Evolutionary conservation across 2,329 filamentous ascomycete species (phyloP).

Genomic region (Fusarium heterosporum): DNA sequence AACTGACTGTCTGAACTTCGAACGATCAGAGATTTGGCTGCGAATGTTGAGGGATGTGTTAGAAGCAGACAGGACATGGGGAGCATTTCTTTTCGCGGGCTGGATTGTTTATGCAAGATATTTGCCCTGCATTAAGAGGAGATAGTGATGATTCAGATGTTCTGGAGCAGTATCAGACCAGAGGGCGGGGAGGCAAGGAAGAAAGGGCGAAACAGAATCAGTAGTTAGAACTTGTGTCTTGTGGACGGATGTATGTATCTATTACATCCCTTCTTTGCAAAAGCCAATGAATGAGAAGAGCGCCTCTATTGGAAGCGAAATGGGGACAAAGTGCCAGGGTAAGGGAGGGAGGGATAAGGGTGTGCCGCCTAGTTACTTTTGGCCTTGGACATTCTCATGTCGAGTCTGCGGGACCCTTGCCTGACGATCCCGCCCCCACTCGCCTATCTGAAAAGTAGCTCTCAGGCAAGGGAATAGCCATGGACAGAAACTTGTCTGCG

Average conservation of each 20-base stretch:
- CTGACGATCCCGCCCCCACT: conserved; percentile 44
- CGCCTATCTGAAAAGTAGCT: conserved; percentile 40
- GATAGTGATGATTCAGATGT: conserved; percentile 45
- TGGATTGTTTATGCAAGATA: conserved; percentile 50
- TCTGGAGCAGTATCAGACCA: conserved; percentile 26
- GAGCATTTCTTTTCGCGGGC: conserved; percentile 52
- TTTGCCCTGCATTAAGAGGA: conserved; percentile 48
- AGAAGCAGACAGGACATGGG: conserved; percentile 43
- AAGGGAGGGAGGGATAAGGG: conserved; percentile 32
- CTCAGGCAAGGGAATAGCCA: conserved; percentile 34
- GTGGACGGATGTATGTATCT: conserved; percentile 41
- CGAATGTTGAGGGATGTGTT: conserved; percentile 42
- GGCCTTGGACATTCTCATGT: conserved; percentile 43
- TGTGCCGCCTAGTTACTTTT: conserved; percentile 45
- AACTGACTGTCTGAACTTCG: conserved; percentile 44
- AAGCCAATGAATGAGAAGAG: conserved; percentile 27
- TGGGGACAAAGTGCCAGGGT: conserved; percentile 28
- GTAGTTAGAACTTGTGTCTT: conserved; percentile 38
- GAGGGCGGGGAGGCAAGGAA: conserved; percentile 41
- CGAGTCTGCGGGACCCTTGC: conserved; percentile 44
- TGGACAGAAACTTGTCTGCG: conserved; percentile 23
- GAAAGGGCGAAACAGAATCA: conserved; percentile 33
- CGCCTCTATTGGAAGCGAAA: conserved; percentile 28
- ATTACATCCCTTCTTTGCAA: conserved; percentile 41
- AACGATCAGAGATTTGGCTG: conserved; percentile 48